Conservation (phyloP, 257 asterid genomes). For the Gentiana straminea region DNA sequence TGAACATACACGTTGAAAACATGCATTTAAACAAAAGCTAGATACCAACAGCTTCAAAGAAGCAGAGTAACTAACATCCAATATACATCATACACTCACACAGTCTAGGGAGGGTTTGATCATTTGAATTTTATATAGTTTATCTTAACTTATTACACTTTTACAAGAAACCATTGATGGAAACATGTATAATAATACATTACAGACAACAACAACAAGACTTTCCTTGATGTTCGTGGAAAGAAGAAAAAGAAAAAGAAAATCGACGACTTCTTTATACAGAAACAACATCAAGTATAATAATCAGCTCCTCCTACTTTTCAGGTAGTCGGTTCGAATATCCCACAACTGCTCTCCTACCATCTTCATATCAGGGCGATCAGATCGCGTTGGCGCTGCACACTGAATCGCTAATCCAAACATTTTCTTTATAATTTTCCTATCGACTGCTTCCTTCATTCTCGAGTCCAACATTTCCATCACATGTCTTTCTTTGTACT, state of each 20-base stretch:
- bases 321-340: constrained; percentile 70
- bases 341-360: constrained; percentile 88
- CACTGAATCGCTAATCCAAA: constrained; percentile 69
- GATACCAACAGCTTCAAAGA: too few species aligned
- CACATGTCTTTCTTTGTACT: constrained; percentile 40
- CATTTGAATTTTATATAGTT: too few species aligned
- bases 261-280: not conserved
- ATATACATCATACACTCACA: too few species aligned
- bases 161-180: too few species aligned
- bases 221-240: too few species aligned
- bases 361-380: constrained; percentile 89
- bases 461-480: constrained; percentile 64
- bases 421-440: constrained; percentile 53
- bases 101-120: too few species aligned
- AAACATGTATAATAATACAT: too few species aligned
- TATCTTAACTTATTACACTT: too few species aligned
- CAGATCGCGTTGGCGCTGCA: constrained; percentile 84
- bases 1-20: too few species aligned
- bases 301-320: constrained; percentile 31
- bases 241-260: not conserved
- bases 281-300: not conserved
- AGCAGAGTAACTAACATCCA: too few species aligned
- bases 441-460: constrained; percentile 42
- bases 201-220: too few species aligned
- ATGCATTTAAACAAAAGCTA: too few species aligned